Percentiles rank a stretch among this genome's conserved stretches.
Evolutionary conservation across 805 yeast species (phyloP).

Genomic region (Yarrowia alimentaria): DNA sequence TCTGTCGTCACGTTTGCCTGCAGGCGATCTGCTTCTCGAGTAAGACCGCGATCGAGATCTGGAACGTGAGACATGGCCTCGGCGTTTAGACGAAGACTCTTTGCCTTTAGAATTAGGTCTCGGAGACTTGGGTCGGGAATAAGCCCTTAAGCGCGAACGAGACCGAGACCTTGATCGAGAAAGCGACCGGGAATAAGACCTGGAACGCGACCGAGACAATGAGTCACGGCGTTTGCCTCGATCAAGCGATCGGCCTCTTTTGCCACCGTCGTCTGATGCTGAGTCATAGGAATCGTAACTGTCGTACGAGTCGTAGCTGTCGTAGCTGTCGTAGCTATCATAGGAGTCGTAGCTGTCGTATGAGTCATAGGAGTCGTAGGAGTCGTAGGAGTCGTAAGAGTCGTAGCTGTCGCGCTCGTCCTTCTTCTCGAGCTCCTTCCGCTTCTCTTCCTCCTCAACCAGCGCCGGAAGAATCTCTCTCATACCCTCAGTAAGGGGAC

Average conservation of each 20-base stretch:
- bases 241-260: background rate
- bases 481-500: conserved; percentile 79
- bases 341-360: conserved; percentile 28
- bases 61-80: conserved; percentile 27
- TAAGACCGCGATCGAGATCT: conserved; percentile 28
- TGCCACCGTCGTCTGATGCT: background rate
- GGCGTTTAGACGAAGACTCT: background rate
- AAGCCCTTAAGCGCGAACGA: conserved; percentile 19
- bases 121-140: conserved; percentile 31
- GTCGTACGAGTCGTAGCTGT: background rate
- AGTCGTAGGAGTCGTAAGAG: background rate
- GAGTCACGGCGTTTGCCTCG: conserved; percentile 12
- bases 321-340: conserved; percentile 36
- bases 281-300: conserved; percentile 4
- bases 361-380: background rate
- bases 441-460: conserved; percentile 24
- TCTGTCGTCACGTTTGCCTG: too few species aligned
- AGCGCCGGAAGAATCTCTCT: conserved; percentile 46
- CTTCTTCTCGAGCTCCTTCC: background rate
- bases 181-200: conserved; percentile 27
- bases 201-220: conserved; percentile 30
- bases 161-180: background rate
- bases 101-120: background rate
- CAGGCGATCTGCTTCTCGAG: conserved; percentile 27
- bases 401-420: background rate